Evolutionary conservation across 2,329 filamentous ascomycete genomes (phyloP).

Genomic region (Aspergillus sp.): DNA sequence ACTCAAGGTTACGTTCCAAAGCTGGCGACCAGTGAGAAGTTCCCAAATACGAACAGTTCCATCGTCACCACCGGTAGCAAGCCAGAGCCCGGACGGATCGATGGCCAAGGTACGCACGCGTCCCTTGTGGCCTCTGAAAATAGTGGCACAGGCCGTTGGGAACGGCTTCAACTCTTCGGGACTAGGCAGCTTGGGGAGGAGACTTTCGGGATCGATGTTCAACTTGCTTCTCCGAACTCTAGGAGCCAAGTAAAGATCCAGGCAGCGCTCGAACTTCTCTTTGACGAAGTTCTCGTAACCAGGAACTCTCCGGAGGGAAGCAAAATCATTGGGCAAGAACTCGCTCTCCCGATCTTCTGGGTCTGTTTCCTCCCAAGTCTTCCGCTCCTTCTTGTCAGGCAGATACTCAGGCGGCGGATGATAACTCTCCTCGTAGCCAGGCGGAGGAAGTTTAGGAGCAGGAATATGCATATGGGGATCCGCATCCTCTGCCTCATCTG

Average conservation of each 20-base stretch:
- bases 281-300: constrained; percentile 87
- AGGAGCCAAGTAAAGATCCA: constrained; percentile 92
- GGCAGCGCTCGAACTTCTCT: constrained; percentile 89
- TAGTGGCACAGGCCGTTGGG: constrained; percentile 78
- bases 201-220: constrained; percentile 90
- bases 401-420: constrained; percentile 94
- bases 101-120: constrained; percentile 78
- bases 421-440: constrained; percentile 92
- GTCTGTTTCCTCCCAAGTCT: constrained; percentile 76
- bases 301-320: constrained; percentile 81
- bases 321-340: constrained; percentile 75
- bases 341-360: constrained; percentile 87
- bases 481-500: constrained; percentile 74
- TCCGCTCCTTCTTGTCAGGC: constrained; percentile 74
- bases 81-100: constrained; percentile 75
- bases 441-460: constrained; percentile 85
- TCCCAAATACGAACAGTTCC: constrained; percentile 90
- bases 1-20: constrained; percentile 76
- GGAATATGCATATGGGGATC: constrained; percentile 92
- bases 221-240: constrained; percentile 86
- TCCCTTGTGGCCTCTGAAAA: constrained; percentile 83
- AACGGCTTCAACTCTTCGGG: constrained; percentile 93
- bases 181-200: constrained; percentile 86
- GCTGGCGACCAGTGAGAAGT: constrained; percentile 73
- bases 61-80: constrained; percentile 91